These are phyloP conservation scores for Chlamydomonas urium DNA, from an alignment of 139 green algal genomes.

Conservation along the genomic window DNA sequence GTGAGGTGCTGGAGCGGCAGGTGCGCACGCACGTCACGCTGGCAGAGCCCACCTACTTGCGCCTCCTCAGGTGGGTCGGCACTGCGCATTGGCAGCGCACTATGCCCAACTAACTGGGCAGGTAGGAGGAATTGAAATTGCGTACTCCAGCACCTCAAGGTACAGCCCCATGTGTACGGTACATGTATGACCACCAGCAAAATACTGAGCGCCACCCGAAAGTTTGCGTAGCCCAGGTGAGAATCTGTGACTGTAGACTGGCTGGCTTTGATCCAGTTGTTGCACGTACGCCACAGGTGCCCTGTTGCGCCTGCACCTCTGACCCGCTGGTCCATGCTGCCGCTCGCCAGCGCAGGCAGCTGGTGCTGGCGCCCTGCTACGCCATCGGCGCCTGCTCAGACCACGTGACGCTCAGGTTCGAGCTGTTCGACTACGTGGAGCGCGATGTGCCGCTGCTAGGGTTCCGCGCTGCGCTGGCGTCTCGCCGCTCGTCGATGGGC, in stretches of 20 bases:
- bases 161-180: background rate
- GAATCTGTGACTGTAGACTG: background rate
- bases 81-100: too few relatives aligned
- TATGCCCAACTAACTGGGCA: too few relatives aligned
- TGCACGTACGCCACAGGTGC: background rate
- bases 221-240: background rate
- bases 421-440: conserved; percentile 18
- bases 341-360: background rate
- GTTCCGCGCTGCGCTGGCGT: background rate
- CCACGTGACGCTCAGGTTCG: background rate
- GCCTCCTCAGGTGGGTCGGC: too few relatives aligned
- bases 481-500: too few relatives aligned
- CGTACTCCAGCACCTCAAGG: background rate
- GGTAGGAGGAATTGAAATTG: conserved; percentile 7
- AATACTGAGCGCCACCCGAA: too few relatives aligned
- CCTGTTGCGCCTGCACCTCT: background rate
- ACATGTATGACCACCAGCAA: background rate
- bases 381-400: background rate
- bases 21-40: conserved; percentile 8
- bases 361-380: conserved; percentile 11
- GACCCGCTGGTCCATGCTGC: background rate
- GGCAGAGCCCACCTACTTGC: background rate
- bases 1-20: background rate
- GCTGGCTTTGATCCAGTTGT: background rate
- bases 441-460: background rate